These are phyloP conservation scores for Cladobotryum mycophilum DNA, from an alignment of 2,329 filamentous ascomycete genomes.

Conservation along the genomic window DNA sequence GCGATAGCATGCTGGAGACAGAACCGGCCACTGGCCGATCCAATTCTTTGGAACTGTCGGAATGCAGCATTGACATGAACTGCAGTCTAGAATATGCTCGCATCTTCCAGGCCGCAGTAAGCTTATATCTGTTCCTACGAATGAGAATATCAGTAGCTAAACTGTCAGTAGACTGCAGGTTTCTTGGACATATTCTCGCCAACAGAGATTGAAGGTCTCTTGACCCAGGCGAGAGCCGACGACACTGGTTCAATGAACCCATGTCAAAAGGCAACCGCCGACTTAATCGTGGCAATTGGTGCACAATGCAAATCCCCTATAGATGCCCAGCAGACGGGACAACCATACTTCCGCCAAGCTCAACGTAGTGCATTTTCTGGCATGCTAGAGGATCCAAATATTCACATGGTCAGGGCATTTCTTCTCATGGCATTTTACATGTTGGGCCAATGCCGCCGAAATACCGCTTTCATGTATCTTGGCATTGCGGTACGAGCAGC, in stretches of 20 bases:
- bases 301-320: conserved; percentile 36
- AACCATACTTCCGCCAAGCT: conserved; percentile 40
- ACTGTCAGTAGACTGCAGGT: conserved; percentile 24
- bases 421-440: conserved; percentile 54
- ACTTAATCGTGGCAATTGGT: conserved; percentile 47
- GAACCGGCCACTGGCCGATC: conserved; percentile 20
- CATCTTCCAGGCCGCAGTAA: conserved; percentile 18
- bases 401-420: conserved; percentile 46
- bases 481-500: conserved; percentile 53
- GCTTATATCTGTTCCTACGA: background rate
- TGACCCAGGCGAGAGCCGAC: conserved; percentile 11
- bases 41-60: background rate
- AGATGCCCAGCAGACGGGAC: conserved; percentile 24
- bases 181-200: conserved; percentile 28
- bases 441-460: conserved; percentile 51
- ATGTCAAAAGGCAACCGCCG: conserved; percentile 15
- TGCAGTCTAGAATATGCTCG: conserved; percentile 12
- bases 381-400: conserved; percentile 47
- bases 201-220: conserved; percentile 21
- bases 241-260: conserved; percentile 5
- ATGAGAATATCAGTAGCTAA: background rate
- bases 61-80: conserved; percentile 14
- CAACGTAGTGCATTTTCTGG: conserved; percentile 42
- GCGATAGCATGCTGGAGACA: conserved; percentile 48
- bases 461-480: conserved; percentile 58